Base-by-base conservation (phyloP, 2,329 filamentous ascomycete genomes). In the Herpomyces periplanetae region DNA sequence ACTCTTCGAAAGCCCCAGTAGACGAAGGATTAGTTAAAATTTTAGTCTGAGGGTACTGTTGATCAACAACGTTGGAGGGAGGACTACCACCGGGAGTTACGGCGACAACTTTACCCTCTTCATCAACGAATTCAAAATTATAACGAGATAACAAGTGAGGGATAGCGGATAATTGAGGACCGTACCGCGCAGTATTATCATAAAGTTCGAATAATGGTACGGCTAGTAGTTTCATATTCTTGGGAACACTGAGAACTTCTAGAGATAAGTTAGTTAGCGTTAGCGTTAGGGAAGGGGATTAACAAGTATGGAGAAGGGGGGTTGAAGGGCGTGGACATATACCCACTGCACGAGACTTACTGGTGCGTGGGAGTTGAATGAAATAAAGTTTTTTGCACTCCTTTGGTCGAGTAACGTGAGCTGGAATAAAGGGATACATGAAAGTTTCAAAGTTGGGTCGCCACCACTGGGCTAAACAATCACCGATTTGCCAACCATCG, bases 381-480 rank as follows among this genome's bases (percentile, higher is more conserved):
- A 91, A 71, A 41, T 91, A 96, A 16, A 91, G 50, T 49, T 96
- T 96, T 49, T 96, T 96, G 46, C 75, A 87, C 45, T 96, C 80
- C 46, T 96, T 96, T 4, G 80, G 80, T 20, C 80, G 51, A 8
- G 75, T 88, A 25, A 88, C 69, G 42, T 96, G 80, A 8, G 73
- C 69, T 4, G 80, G 80, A 22, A 91, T 62, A 40, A 88, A 96
- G 1, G 80, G 80, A 37, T 96, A 96, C 71, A 96, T 88, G 48
- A 91, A 91, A 2, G 80, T 91, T 47, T 96, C 80, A 36, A 91
- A 88, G 45, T 91, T 96, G 20, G 80, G 80, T 22, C 80, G 52
- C 71, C 75, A 96, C 80, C 80, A 96, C 43, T 88, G 73, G 20
- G 80, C 75, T 22, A 96, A 49, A 18, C 73, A 87, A 37, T 91